Conservation (phyloP, 2,329 filamentous ascomycete genomes). For the Fusarium citri region DNA sequence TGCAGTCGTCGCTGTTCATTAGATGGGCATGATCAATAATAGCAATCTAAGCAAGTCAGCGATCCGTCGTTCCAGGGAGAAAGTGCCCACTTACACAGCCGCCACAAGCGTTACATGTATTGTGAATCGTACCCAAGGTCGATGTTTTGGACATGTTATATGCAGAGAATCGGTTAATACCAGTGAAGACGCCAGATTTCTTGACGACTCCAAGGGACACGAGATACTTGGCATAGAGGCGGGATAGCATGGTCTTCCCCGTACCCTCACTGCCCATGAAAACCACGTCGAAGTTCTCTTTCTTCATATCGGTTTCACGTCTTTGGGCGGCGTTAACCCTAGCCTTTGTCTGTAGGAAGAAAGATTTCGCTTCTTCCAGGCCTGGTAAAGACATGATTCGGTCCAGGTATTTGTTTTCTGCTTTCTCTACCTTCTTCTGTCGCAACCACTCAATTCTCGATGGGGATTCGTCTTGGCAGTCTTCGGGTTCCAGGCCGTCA, state of each 20-base stretch:
- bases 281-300: constrained; percentile 52
- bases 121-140: constrained; percentile 59
- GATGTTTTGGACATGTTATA: constrained; percentile 48
- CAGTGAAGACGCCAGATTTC: constrained; percentile 59
- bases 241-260: constrained; percentile 48
- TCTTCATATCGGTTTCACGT: constrained; percentile 61
- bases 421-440: constrained; percentile 59
- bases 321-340: constrained; percentile 63
- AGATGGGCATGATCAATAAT: constrained; percentile 48
- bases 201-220: constrained; percentile 45
- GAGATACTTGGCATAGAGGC: constrained; percentile 48
- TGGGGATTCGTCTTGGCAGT: constrained; percentile 57
- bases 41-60: constrained; percentile 41
- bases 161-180: constrained; percentile 44
- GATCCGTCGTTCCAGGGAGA: background rate
- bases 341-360: constrained; percentile 60
- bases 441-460: constrained; percentile 50
- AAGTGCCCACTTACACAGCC: constrained; percentile 63
- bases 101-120: constrained; percentile 53
- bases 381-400: constrained; percentile 71
- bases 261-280: constrained; percentile 49
- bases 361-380: constrained; percentile 69
- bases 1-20: constrained; percentile 46
- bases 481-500: constrained; percentile 46
- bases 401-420: constrained; percentile 66